Conservation (phyloP, 2,329 filamentous ascomycete genomes). For the Cladophialophora carrionii region DNA sequence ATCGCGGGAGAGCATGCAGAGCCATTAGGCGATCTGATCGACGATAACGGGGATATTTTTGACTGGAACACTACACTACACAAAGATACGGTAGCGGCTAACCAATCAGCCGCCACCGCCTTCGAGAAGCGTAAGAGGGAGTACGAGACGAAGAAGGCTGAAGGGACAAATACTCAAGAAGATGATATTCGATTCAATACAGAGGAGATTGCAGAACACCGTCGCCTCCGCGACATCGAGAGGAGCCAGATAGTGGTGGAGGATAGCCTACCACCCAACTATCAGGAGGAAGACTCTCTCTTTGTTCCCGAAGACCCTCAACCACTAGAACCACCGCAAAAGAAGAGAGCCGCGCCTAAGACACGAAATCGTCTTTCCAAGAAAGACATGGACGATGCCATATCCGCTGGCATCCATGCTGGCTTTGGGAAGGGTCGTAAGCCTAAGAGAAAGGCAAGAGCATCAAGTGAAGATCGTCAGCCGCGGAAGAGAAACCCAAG, state of each 20-base stretch:
- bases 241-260: conserved; percentile 20
- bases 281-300: conserved; percentile 27
- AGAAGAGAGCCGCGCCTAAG: conserved; percentile 22
- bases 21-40: not conserved
- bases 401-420: conserved; percentile 22
- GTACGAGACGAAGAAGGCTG: conserved; percentile 21
- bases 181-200: conserved; percentile 29
- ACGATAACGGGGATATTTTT: conserved; percentile 15
- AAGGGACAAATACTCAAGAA: conserved; percentile 13
- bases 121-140: conserved; percentile 25
- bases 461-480: conserved; percentile 1
- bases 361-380: conserved; percentile 24
- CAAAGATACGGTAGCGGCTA: not conserved
- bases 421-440: conserved; percentile 14
- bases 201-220: conserved; percentile 23
- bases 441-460: conserved; percentile 23
- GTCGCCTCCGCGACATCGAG: conserved; percentile 26
- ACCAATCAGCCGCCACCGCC: conserved; percentile 1
- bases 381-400: conserved; percentile 26
- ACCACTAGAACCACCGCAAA: not conserved
- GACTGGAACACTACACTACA: conserved; percentile 24
- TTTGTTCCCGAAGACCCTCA: conserved; percentile 29
- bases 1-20: not conserved
- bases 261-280: conserved; percentile 16
- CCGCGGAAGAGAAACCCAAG: conserved; percentile 12